Evolutionary conservation across 305 asterid genomes (phyloP).

Genomic region (Fraxinus latifolia): DNA sequence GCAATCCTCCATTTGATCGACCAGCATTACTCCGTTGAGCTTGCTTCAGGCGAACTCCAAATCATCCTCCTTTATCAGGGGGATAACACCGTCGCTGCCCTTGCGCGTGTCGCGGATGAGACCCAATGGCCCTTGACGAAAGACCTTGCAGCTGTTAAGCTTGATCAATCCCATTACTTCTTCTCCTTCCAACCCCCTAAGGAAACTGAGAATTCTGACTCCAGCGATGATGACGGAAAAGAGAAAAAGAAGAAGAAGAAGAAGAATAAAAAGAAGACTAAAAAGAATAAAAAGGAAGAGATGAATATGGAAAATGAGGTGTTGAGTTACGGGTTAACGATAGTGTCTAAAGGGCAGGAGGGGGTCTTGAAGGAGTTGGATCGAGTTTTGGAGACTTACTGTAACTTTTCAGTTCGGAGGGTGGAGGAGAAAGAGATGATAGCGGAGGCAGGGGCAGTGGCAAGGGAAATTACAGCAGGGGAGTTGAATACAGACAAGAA

Average conservation of each 20-base stretch:
- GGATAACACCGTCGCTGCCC: constrained; percentile 50
- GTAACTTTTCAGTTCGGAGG: constrained; percentile 62
- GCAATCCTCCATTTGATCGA: constrained; percentile 82
- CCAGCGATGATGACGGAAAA: constrained; percentile 48
- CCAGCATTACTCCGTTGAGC: constrained; percentile 79
- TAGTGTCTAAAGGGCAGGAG: constrained; percentile 69
- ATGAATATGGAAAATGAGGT: constrained; percentile 36
- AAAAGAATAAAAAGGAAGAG: constrained; percentile 6
- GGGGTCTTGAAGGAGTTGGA: constrained; percentile 56
- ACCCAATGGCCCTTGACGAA: constrained; percentile 83
- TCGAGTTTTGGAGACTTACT: constrained; percentile 46
- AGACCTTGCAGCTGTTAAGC: constrained; percentile 76
- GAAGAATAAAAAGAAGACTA: constrained; percentile 17
- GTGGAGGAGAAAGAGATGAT: constrained; percentile 51
- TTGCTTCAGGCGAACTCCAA: constrained; percentile 71
- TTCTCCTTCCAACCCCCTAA: constrained; percentile 58
- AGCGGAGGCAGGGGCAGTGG: constrained; percentile 49
- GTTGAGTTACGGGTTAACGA: constrained; percentile 79
- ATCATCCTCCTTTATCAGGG: constrained; percentile 59
- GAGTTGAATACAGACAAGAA: constrained; percentile 53
- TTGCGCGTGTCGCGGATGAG: constrained; percentile 64
- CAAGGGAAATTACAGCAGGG: constrained; percentile 43
- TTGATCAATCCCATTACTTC: constrained; percentile 78
- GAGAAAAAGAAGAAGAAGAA: constrained; percentile 24
- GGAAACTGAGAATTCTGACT: constrained; percentile 29